phyloP scores from a whole-genome alignment of 1,284 basidiomycete species.

The Acaromyces ingoldii region DNA sequence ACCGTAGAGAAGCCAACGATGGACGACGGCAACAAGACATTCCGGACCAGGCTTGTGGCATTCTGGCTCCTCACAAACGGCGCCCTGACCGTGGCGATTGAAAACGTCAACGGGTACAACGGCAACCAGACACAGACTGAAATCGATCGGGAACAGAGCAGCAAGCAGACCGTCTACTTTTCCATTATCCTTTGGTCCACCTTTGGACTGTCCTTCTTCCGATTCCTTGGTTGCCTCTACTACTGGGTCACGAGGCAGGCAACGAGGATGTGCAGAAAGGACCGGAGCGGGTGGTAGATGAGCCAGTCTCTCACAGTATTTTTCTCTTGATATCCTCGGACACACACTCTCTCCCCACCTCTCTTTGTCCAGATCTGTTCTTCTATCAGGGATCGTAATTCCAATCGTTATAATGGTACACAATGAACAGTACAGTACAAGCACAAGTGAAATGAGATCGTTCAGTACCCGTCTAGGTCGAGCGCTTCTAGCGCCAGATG shows the following conservation, averaged over 20 bases:
- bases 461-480: conserved; percentile 24
- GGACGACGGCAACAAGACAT: conserved; percentile 53
- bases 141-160: conserved; percentile 53
- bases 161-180: conserved; percentile 54
- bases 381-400: too few species aligned
- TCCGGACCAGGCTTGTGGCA: conserved; percentile 50
- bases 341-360: not conserved
- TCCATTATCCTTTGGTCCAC: conserved; percentile 81
- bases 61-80: conserved; percentile 50
- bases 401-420: too few species aligned
- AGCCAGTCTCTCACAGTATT: too few species aligned
- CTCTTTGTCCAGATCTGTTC: not conserved
- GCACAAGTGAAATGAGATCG: too few species aligned
- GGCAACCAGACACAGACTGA: conserved; percentile 52
- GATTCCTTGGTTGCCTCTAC: conserved; percentile 59
- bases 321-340: not conserved
- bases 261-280: conserved; percentile 41
- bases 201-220: conserved; percentile 71
- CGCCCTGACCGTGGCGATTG: conserved; percentile 71
- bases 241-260: conserved; percentile 44
- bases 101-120: conserved; percentile 73
- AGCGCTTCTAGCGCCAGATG: conserved; percentile 21
- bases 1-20: conserved; percentile 73
- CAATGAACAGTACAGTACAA: too few species aligned
- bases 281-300: conserved; percentile 3